Conservation (phyloP, 164 flowering plant species). For the Chimonanthus salicifolius region DNA sequence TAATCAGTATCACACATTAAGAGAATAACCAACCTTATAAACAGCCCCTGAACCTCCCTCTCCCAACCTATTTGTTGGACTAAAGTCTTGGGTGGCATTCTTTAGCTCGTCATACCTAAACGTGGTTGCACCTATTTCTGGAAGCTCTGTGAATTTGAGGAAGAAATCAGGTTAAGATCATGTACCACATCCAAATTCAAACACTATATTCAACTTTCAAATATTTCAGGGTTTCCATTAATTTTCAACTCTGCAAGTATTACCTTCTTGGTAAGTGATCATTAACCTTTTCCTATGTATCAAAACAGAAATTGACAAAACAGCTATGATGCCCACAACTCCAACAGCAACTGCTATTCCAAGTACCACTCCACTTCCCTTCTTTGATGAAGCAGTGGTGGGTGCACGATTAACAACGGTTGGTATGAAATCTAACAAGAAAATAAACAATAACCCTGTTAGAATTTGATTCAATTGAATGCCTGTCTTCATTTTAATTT, state of each 20-base stretch:
- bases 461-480: background rate
- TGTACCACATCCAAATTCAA: background rate
- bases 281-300: conserved; percentile 25
- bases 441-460: background rate
- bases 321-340: conserved; percentile 23
- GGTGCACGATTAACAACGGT: conserved; percentile 48
- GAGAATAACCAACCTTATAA: conserved; percentile 41
- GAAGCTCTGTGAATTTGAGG: conserved; percentile 39
- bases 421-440: conserved; percentile 51
- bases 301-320: conserved; percentile 23
- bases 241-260: background rate
- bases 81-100: conserved; percentile 64
- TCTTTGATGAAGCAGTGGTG: conserved; percentile 12
- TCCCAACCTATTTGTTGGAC: conserved; percentile 64
- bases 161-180: background rate
- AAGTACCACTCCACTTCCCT: conserved; percentile 20
- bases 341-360: conserved; percentile 36
- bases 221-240: too few relatives aligned
- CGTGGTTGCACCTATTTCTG: conserved; percentile 53
- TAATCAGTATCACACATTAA: too few relatives aligned
- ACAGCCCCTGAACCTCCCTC: conserved; percentile 95
- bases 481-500: too few relatives aligned
- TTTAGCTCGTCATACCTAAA: conserved; percentile 61
- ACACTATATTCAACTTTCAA: too few relatives aligned
- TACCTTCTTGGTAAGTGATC: conserved; percentile 48